Conservation (phyloP, 331 rosid genomes). For the Spiraea crenata region DNA sequence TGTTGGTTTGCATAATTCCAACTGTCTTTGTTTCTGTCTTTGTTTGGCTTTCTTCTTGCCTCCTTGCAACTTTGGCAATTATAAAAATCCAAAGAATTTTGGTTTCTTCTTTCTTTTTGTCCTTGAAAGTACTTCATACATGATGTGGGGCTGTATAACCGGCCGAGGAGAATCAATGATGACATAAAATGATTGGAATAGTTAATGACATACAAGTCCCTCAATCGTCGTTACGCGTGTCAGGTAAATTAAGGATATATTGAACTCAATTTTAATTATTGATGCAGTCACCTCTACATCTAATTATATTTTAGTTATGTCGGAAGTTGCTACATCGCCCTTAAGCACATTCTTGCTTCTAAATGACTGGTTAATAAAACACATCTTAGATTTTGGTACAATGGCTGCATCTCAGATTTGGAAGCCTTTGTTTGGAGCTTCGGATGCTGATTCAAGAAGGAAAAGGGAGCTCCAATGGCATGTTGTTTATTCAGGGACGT, state of each 20-base stretch:
- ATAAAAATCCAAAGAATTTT: not conserved
- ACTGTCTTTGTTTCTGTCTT: not conserved
- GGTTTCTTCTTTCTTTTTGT: not conserved
- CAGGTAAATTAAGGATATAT: no score
- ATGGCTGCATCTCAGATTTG: not conserved
- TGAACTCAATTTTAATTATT: not conserved
- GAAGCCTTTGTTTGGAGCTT: not conserved
- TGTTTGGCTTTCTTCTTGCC: not conserved
- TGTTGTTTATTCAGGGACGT: no score
- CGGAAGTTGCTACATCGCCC: not conserved
- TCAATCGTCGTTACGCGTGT: no score
- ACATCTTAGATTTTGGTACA: not conserved
- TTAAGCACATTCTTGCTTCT: not conserved
- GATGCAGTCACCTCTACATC: no score
- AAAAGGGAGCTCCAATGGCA: not conserved
- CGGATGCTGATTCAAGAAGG: not conserved
- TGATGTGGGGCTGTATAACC: not conserved
- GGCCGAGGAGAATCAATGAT: not conserved
- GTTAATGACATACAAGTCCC: no score
- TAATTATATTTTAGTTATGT: not conserved
- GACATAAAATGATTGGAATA: no score
- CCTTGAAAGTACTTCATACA: not conserved
- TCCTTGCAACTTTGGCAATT: not conserved
- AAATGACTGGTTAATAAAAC: not conserved
- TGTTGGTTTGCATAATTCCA: constrained; percentile 10